Evolutionary conservation across 192 early-diverging fungal species (phyloP).

Genomic region (Phycomyces blakesleeanus): DNA sequence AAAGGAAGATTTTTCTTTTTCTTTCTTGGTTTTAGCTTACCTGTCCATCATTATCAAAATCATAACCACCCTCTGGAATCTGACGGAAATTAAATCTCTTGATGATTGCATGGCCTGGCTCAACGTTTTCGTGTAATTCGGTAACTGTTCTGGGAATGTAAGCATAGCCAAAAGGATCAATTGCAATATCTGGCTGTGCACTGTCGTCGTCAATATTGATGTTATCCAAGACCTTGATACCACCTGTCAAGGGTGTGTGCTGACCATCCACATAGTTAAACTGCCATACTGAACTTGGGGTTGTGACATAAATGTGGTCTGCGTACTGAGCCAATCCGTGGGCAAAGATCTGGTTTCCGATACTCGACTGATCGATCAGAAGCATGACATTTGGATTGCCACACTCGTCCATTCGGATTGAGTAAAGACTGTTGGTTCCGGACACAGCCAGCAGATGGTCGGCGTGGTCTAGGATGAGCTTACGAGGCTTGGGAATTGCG

Average conservation of each 20-base stretch:
- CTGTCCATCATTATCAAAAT: conserved; percentile 23
- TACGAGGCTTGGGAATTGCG: conserved; percentile 16
- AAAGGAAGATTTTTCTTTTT: neutral
- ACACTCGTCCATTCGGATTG: conserved; percentile 29
- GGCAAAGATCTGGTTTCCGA: neutral
- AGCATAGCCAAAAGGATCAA: conserved; percentile 25
- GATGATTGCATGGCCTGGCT: conserved; percentile 16
- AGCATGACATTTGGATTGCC: conserved; percentile 19
- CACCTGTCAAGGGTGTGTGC: conserved; percentile 16
- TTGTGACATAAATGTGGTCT: conserved; percentile 24
- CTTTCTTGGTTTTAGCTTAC: neutral
- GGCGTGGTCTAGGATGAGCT: conserved; percentile 20
- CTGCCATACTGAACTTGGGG: conserved; percentile 18
- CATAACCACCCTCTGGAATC: conserved; percentile 26
- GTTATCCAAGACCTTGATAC: conserved; percentile 13
- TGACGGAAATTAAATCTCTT: conserved; percentile 26
- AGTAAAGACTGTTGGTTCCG: conserved; percentile 16
- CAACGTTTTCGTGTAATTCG: neutral
- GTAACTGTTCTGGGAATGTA: conserved; percentile 17
- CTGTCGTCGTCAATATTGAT: conserved; percentile 10
- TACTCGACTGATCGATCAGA: conserved; percentile 2
- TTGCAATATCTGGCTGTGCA: conserved; percentile 20
- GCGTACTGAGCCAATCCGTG: conserved; percentile 19
- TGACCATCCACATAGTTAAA: conserved; percentile 30
- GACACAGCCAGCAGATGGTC: conserved; percentile 27